Evolutionary conservation across 352 stramenopile species (phyloP), one percentile per base, ranked within the genome.

Genomic region (Pythium graminicola): DNA sequence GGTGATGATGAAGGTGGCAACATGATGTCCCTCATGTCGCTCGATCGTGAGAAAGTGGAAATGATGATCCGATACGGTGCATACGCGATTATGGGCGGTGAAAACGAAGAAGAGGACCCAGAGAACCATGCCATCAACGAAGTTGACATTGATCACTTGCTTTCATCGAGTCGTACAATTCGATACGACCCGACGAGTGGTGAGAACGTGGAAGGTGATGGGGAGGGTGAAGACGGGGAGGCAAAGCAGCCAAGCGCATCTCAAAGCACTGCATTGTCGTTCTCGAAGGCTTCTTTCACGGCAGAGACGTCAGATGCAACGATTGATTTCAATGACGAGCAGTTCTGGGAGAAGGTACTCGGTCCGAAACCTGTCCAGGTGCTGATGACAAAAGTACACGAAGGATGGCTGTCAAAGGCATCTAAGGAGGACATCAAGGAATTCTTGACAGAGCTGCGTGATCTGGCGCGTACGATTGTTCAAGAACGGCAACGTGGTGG

Each of bases 41-140:
- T 95, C 44, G 93, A 97, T 57, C 89, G 97, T 53, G 96, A 99
- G 57, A 98, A 99, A 80, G 96, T 99, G 47, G 87, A 98, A 51
- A 92, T 99, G 61, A 95, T 99, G 61, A 98, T 98, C 61, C 86
- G 85, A 14, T 95, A 97, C 56, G 97, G 97, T 41, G 96, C 96
- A 20, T 99, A 99, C 73, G 95, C 95, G 46, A 93, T 95, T 50
- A 90, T 99, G 65, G 94, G 54, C 3, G 91, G 54, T 8, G 91
- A 99, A 67, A 90, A 99, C 52, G 96, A 98, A 47, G 95, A 98
- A 44, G 66, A 89, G 51, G 83, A 94, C 39, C 81, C 84, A 1
- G 84, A 95, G 44, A 95, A 95, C 56, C 75, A 75, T 33, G 82
- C 82, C 10, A 93, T 95, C 57, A 93, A 93, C 57, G 84, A 95